These are phyloP conservation scores for Carpinus fangiana DNA, from an alignment of 306 rosid genomes.

Conservation along the genomic window DNA sequence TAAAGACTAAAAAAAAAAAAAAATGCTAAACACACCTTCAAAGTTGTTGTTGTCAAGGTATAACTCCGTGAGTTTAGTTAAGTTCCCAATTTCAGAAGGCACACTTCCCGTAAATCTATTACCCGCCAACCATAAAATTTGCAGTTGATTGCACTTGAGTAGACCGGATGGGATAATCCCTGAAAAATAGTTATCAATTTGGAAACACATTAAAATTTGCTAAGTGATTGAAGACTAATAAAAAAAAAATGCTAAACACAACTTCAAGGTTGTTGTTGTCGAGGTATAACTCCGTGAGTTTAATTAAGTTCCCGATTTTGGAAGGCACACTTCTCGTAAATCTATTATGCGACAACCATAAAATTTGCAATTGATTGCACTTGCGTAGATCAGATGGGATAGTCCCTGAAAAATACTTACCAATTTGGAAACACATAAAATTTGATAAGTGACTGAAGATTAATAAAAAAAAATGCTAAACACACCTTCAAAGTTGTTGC, in stretches of 20 bases:
- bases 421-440: too few species aligned
- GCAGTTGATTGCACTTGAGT: not conserved
- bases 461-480: not conserved
- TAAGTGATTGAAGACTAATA: not conserved
- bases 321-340: not conserved
- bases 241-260: not conserved
- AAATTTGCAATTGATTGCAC: too few species aligned
- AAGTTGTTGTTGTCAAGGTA: constrained; percentile 10
- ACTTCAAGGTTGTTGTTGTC: constrained; percentile 12
- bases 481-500: constrained; percentile 22
- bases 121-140: too few species aligned
- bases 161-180: not conserved
- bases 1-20: not conserved
- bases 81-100: not conserved
- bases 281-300: not conserved
- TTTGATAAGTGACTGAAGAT: not conserved
- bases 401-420: too few species aligned
- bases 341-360: too few species aligned
- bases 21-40: constrained; percentile 12
- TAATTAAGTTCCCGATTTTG: not conserved
- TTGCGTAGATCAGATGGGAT: not conserved
- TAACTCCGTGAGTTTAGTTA: not conserved
- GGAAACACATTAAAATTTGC: too few species aligned
- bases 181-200: too few species aligned
- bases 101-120: not conserved